These are phyloP conservation scores for Penicillium sp. DNA, from an alignment of 2,329 filamentous ascomycete species.

Conservation along the genomic window DNA sequence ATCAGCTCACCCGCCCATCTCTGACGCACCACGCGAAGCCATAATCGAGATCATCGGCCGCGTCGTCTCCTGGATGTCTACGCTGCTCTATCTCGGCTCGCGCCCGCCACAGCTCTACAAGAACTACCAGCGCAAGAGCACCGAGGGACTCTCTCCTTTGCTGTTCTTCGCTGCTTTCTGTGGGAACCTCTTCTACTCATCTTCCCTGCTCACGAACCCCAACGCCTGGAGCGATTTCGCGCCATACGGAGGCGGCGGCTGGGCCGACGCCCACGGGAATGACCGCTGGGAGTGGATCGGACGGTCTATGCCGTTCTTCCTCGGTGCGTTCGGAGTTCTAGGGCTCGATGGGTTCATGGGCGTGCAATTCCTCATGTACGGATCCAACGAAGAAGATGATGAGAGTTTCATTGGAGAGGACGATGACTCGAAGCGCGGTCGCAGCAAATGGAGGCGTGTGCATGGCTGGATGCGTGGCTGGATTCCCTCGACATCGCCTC, in stretches of 20 bases:
- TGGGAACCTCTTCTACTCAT: conserved; percentile 66
- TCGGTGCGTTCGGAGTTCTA: conserved; percentile 64
- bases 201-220: conserved; percentile 62
- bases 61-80: conserved; percentile 57
- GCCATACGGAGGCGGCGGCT: conserved; percentile 58
- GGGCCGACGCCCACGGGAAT: conserved; percentile 58
- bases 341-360: conserved; percentile 62
- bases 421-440: conserved; percentile 35
- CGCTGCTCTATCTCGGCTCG: conserved; percentile 57
- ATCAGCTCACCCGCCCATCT: conserved; percentile 23
- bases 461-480: conserved; percentile 66
- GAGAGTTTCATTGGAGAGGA: conserved; percentile 40
- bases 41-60: conserved; percentile 48
- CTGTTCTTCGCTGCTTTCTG: conserved; percentile 66
- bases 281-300: conserved; percentile 56
- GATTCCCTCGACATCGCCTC: conserved; percentile 53
- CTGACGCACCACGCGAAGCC: conserved; percentile 20
- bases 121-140: conserved; percentile 62
- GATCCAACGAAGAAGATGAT: conserved; percentile 45
- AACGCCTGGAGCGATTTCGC: conserved; percentile 59
- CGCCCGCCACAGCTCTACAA: conserved; percentile 65
- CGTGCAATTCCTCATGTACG: conserved; percentile 61
- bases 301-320: conserved; percentile 61
- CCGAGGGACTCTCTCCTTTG: conserved; percentile 60
- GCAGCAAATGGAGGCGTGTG: conserved; percentile 55